Percentiles rank a stretch among this genome's conserved stretches.
These are phyloP conservation scores for Coemansia sp. DNA, from an alignment of 192 early-diverging fungal genomes.

Conservation along the genomic window DNA sequence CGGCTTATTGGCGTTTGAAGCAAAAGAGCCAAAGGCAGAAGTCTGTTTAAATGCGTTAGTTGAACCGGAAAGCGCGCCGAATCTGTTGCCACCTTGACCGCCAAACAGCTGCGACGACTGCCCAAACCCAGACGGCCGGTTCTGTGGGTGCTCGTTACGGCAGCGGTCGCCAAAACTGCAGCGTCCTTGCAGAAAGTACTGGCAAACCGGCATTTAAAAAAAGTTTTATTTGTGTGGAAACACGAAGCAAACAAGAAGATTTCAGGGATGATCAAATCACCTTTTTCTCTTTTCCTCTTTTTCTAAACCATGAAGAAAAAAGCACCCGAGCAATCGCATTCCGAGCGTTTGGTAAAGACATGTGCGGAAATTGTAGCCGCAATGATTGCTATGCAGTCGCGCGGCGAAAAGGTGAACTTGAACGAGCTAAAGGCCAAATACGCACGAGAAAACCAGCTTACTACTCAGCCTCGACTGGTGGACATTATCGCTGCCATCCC, in stretches of 20 bases:
- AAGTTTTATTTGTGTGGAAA: not conserved
- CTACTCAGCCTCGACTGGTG: constrained; percentile 87
- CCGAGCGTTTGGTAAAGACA: constrained; percentile 79
- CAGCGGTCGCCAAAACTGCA: constrained; percentile 61
- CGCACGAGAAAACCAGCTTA: constrained; percentile 70
- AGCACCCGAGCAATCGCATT: constrained; percentile 39
- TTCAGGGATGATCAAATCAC: not conserved
- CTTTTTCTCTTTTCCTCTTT: not conserved
- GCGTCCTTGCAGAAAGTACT: constrained; percentile 57
- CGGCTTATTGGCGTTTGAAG: not conserved
- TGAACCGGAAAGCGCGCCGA: constrained; percentile 7
- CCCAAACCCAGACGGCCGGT: constrained; percentile 42
- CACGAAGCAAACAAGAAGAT: too few species aligned
- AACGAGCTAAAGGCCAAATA: constrained; percentile 79
- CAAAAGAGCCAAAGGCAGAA: constrained; percentile 4
- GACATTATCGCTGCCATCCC: constrained; percentile 99
- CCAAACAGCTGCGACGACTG: constrained; percentile 35
- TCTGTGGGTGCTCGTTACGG: constrained; percentile 56
- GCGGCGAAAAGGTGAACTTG: constrained; percentile 77
- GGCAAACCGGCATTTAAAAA: constrained; percentile 30
- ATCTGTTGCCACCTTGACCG: constrained; percentile 17
- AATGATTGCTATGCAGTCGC: constrained; percentile 67
- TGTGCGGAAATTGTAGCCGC: constrained; percentile 91
- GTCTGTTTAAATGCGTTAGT: constrained; percentile 17
- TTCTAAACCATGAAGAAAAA: constrained; percentile 32